A percentile compares a stretch with the other conserved stretches of the same genome.
Conservation (phyloP, 768 basidiomycete species). For the Auricularia heimuer region DNA sequence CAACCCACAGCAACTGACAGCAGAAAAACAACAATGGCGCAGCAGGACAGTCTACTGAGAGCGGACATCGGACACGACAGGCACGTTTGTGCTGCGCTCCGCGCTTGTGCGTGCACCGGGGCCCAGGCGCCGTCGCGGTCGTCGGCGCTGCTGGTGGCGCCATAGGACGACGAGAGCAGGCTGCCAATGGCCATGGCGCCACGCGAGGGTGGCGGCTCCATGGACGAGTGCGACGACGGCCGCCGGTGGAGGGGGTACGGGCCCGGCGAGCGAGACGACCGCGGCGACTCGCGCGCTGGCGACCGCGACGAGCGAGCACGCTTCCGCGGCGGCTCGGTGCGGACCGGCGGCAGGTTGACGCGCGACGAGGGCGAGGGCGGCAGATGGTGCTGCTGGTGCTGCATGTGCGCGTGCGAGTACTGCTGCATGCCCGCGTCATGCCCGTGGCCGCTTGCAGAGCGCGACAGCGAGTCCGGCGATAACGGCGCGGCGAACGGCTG, state of each 20-base stretch:
- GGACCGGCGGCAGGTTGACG: neutral
- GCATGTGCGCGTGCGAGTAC: neutral
- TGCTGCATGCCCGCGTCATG: constrained; percentile 3
- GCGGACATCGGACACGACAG: neutral
- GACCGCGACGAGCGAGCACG: constrained; percentile 55
- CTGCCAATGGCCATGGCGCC: constrained; percentile 77
- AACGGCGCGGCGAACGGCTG: neutral
- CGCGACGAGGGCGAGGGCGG: neutral
- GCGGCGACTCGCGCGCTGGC: constrained; percentile 24
- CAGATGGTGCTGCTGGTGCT: constrained; percentile 4
- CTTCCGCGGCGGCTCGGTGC: constrained; percentile 27
- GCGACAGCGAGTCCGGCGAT: constrained; percentile 1
- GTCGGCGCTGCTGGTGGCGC: neutral
- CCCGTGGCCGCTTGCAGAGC: constrained; percentile 1
- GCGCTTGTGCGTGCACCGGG: constrained; percentile 1
- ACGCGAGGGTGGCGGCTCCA: constrained; percentile 48
- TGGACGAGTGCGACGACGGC: neutral
- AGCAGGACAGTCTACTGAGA: neutral
- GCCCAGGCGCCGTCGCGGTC: neutral
- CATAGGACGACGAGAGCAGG: constrained; percentile 36
- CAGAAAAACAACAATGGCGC: neutral
- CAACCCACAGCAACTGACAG: neutral
- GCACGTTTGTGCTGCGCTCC: constrained; percentile 2
- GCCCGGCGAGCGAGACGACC: constrained; percentile 15
- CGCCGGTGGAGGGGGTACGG: neutral